Evolutionary conservation across 176 grass and related monocot species (phyloP), one percentile per base, ranked within the genome.

Genomic region (Musa beccarii): DNA sequence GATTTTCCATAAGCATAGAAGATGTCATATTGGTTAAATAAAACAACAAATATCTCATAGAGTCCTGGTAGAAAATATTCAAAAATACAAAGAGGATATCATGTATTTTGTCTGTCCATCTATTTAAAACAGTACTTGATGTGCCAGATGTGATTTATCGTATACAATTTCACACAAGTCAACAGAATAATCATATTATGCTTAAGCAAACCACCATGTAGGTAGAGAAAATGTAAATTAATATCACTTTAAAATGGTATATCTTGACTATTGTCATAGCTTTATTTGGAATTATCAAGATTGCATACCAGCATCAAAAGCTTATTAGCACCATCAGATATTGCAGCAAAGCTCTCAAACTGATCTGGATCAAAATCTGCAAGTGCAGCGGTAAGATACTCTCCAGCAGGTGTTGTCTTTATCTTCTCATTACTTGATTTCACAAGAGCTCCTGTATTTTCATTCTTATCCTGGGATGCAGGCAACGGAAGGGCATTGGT

Each of bases 301-400:
- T 2, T 24, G 11, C 64, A 79, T 73, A 98, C 94, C 90, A 98
- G 88, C 94, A 98, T 98, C 64, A 98, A 88, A 87, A 98, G 94
- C 82, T 98, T 98, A 82, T 98, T 98, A 84, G 94, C 90, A 84
- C 94, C 90, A 79, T 98, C 94, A 84, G 94, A 85, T 80, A 98
- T 81, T 80, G 94, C 90, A 80, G 94, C 94, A 86, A 91, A 89
- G 80, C 90, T 87, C 75, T 98, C 94, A 73, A 93, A 85, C 61
- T 98, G 94, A 56, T 93, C 87, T 57, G 94, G 90, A 81, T 98
- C 94, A 79, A 98, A 98, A 77, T 98, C 94, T 59, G 85, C 85
- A 70, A 98, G 82, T 68, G 94, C 94, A 62, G 94, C 84, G 16
- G 94, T 98, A 78, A 98, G 82, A 73, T 98, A 98, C 76, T 98